Percentiles rank a stretch among this genome's conserved stretches.
Conservation (phyloP, 495 filamentous ascomycete genomes). For the Copromyces sp. region DNA sequence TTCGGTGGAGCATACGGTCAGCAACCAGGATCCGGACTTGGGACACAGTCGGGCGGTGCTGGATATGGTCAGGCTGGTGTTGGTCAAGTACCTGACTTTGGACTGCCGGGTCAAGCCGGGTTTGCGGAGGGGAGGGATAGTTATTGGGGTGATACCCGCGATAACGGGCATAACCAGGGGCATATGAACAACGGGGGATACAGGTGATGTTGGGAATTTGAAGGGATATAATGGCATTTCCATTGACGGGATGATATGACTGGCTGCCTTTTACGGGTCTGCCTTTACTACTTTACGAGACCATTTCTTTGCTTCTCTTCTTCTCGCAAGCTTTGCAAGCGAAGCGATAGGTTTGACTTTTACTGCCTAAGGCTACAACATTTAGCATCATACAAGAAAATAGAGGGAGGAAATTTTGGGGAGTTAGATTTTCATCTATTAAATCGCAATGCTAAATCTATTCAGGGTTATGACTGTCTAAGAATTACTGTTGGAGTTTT, state of each 20-base stretch:
- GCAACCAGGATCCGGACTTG: not conserved
- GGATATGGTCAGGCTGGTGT: not conserved
- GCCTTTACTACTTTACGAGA: not conserved
- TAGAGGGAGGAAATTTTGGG: not conserved
- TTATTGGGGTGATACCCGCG: not conserved
- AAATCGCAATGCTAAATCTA: not conserved
- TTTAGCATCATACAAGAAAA: not conserved
- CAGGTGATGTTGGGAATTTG: not conserved
- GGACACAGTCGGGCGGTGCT: not conserved
- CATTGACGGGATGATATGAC: not conserved
- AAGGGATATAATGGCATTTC: not conserved
- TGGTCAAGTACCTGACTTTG: not conserved
- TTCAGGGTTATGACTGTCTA: not conserved
- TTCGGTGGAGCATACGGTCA: not conserved
- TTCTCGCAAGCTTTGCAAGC: not conserved
- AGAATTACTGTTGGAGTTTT: no score
- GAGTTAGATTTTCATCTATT: not conserved
- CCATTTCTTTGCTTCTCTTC: not conserved
- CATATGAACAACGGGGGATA: not conserved
- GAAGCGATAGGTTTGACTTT: not conserved
- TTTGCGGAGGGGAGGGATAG: not conserved
- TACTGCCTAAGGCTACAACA: not conserved
- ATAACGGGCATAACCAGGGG: not conserved
- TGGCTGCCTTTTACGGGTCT: not conserved
- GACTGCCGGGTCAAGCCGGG: not conserved